phyloP scores from a whole-genome alignment of 1,284 basidiomycete species.

The Xerocomus amazonicus region DNA sequence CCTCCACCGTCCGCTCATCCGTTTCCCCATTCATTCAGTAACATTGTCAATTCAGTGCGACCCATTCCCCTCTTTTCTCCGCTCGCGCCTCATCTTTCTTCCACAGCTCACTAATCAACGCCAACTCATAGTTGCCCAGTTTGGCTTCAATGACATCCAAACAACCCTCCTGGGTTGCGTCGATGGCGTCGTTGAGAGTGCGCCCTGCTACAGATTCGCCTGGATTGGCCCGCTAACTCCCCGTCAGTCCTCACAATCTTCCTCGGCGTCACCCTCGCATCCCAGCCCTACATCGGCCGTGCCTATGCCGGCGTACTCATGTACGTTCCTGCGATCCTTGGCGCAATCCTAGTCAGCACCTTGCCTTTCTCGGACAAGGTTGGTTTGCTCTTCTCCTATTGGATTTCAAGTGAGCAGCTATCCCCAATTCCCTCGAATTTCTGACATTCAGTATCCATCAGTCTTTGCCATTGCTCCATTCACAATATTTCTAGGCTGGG shows the following conservation, averaged over 20 bases:
- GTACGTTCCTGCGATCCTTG: constrained; percentile 68
- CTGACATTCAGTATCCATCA: constrained; percentile 18
- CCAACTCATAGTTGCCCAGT: constrained; percentile 67
- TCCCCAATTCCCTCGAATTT: background rate
- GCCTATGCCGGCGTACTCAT: constrained; percentile 60
- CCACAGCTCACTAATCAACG: constrained; percentile 70
- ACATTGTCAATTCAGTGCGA: constrained; percentile 53
- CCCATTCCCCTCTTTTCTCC: background rate
- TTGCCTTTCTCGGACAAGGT: constrained; percentile 65
- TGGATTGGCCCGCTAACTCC: constrained; percentile 5
- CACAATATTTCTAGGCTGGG: constrained; percentile 68
- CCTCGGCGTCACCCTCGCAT: constrained; percentile 55
- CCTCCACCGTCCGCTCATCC: constrained; percentile 9
- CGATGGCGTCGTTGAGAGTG: constrained; percentile 67
- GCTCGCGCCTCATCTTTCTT: constrained; percentile 1
- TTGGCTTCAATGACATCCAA: constrained; percentile 68
- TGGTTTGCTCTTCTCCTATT: constrained; percentile 68
- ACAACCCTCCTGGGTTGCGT: constrained; percentile 78
- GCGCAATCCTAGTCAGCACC: constrained; percentile 62
- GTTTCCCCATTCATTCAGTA: constrained; percentile 36
- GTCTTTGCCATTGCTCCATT: constrained; percentile 71
- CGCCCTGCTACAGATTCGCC: background rate
- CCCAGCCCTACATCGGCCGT: constrained; percentile 48
- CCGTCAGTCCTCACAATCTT: constrained; percentile 55
- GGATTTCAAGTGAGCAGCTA: constrained; percentile 57